Percentiles rank a stretch among this genome's conserved stretches.
These are phyloP conservation scores for Fistulifera pelliculosa DNA, from an alignment of 108 stramenopile genomes.

Conservation along the genomic window DNA sequence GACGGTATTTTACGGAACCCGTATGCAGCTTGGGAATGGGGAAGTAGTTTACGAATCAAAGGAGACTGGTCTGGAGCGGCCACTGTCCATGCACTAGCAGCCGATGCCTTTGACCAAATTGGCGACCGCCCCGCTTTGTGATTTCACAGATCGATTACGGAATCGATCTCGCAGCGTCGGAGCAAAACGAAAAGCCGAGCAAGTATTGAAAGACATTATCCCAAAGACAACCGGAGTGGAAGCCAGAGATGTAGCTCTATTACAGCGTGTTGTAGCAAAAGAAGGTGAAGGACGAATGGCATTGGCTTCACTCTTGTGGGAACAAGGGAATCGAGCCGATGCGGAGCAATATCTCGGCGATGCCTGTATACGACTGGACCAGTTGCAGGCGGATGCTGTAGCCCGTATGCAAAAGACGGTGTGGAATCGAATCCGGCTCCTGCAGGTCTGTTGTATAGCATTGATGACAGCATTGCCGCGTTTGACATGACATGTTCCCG, in stretches of 20 bases:
- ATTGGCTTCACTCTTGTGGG: constrained; percentile 60
- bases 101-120: constrained; percentile 54
- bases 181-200: constrained; percentile 12
- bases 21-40: constrained; percentile 82
- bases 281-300: constrained; percentile 75
- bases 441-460: constrained; percentile 42
- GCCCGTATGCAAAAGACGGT: constrained; percentile 11
- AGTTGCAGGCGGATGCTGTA: constrained; percentile 33
- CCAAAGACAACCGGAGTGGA: constrained; percentile 36
- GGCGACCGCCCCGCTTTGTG: constrained; percentile 57
- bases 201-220: constrained; percentile 12
- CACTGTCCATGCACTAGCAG: constrained; percentile 37
- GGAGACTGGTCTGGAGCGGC: constrained; percentile 30
- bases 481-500: constrained; percentile 50
- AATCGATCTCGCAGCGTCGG: constrained; percentile 48
- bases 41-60: constrained; percentile 39
- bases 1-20: constrained; percentile 68
- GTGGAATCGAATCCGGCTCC: constrained; percentile 17
- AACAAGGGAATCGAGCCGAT: constrained; percentile 24
- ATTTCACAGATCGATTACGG: constrained; percentile 60
- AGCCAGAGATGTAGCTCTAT: constrained; percentile 54
- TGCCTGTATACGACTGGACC: constrained; percentile 64
- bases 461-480: constrained; percentile 52
- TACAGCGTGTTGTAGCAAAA: constrained; percentile 73
- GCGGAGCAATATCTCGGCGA: constrained; percentile 58